Base-by-base conservation (phyloP, 257 asterid species). In the Jasminum sambac region DNA sequence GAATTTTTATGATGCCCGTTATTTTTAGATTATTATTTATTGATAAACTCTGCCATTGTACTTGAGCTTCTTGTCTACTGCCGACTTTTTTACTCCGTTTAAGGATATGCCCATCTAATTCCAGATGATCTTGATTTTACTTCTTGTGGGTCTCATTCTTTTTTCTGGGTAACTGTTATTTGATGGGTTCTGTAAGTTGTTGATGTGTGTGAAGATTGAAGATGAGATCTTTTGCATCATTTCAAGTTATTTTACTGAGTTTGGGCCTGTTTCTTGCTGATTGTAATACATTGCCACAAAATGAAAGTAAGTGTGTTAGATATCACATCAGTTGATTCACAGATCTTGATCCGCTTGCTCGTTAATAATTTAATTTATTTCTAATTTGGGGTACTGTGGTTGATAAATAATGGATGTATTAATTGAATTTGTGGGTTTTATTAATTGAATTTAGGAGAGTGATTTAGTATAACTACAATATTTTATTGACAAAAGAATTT, bases 221-320 rank as follows among this genome's bases (percentile, higher is more conserved):
- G 72, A 90, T 90, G 95, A 34, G 63, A 48, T 16, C 30, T 77
- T 80, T 70, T 39, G 42, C 75, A 76, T 67, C 84, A 34, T 76
- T 70, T 63, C 85, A 60, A 73, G 72, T 81, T 80, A 71, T 87
- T 70, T 59, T 81, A 25, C 80, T 83, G 72, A 50, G 76, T 85
- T 71, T 82, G 63, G 87, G 84, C 50, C 71, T 91, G 55, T 67
- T 76, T 64, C 57, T 80, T 57, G 71, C 74, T 72, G 77, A 43
- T 63, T 76, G 81, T 69, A 65, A 66, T 42, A 89, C 95, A 66
- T 84, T 91, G 78, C 87, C 96, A 5, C 39, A 62, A 48, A 72
- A 76, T 71, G 98, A 95, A 88, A 93, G 99, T 83, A 74, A 66
- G 74, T 24, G 43, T 8, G 19, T 50, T 50, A 50, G 17, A 14